Evolutionary conservation across 2,329 filamentous ascomycete genomes (phyloP).

Genomic region (Fusarium palustre): DNA sequence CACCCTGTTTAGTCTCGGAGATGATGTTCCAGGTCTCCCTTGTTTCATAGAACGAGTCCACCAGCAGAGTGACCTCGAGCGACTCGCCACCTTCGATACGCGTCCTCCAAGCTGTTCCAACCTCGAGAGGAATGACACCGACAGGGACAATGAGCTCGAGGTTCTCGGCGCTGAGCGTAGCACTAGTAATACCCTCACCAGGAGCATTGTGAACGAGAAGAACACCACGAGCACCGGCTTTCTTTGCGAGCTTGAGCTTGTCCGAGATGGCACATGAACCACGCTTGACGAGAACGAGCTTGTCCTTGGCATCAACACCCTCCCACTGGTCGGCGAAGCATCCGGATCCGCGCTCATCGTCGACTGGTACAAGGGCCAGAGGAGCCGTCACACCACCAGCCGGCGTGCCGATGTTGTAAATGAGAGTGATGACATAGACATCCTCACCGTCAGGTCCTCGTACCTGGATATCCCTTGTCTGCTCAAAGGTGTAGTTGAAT

Average conservation of each 20-base stretch:
- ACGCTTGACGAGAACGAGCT: constrained; percentile 60
- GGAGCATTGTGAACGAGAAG: constrained; percentile 72
- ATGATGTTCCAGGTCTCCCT: constrained; percentile 57
- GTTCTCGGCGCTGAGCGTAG: constrained; percentile 64
- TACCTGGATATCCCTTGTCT: constrained; percentile 57
- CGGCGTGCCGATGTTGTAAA: constrained; percentile 61
- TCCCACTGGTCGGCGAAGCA: constrained; percentile 60
- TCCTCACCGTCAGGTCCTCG: constrained; percentile 59
- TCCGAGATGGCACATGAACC: constrained; percentile 57
- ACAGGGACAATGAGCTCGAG: constrained; percentile 52
- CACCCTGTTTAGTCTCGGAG: constrained; percentile 57
- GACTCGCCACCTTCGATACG: constrained; percentile 51
- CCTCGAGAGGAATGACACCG: constrained; percentile 52
- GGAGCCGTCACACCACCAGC: constrained; percentile 53
- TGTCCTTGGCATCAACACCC: constrained; percentile 57
- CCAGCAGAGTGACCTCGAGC: constrained; percentile 51
- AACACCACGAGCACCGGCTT: constrained; percentile 57
- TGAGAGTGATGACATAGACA: constrained; percentile 57
- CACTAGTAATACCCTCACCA: constrained; percentile 58
- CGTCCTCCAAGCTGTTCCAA: constrained; percentile 52
- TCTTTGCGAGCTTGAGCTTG: constrained; percentile 59
- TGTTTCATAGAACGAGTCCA: constrained; percentile 54
- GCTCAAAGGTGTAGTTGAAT: constrained; percentile 60
- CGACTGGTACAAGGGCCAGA: constrained; percentile 54
- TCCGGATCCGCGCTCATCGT: constrained; percentile 54